Percentiles rank a stretch among this genome's conserved stretches.
These are phyloP conservation scores for Colletotrichum lini DNA, from an alignment of 2,329 filamentous ascomycete genomes.

Conservation along the genomic window DNA sequence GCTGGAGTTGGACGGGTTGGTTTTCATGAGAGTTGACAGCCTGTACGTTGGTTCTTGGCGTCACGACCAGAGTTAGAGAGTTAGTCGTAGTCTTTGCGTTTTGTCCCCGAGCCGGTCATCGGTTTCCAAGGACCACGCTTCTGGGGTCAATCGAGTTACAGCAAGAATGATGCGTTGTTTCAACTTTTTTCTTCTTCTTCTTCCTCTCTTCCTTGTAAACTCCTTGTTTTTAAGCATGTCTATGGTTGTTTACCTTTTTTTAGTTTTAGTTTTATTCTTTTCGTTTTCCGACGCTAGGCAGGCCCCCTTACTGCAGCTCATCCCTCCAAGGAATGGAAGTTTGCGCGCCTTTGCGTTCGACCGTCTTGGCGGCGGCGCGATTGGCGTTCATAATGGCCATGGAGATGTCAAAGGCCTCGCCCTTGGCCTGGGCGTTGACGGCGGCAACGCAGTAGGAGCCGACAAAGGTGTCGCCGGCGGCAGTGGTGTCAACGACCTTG, in stretches of 20 bases:
- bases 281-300: not conserved
- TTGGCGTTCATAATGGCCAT: slow-evolving; percentile 70
- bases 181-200: slow-evolving; percentile 9
- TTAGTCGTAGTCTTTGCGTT: not conserved
- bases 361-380: slow-evolving; percentile 58
- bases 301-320: slow-evolving; percentile 49
- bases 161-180: not conserved
- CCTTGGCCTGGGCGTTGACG: slow-evolving; percentile 60
- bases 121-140: not conserved
- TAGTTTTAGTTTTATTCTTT: slow-evolving; percentile 4
- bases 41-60: not conserved
- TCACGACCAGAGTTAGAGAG: not conserved
- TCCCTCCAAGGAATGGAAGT: slow-evolving; percentile 61
- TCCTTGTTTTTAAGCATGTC: slow-evolving; percentile 2
- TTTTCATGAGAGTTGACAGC: slow-evolving; percentile 12
- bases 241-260: slow-evolving; percentile 15
- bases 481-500: slow-evolving; percentile 90
- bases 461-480: slow-evolving; percentile 94
- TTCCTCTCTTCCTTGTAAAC: not conserved
- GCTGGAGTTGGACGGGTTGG: slow-evolving; percentile 41
- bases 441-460: slow-evolving; percentile 86
- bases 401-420: slow-evolving; percentile 65
- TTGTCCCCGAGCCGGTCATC: not conserved
- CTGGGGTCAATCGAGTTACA: not conserved
- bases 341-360: slow-evolving; percentile 59